These are phyloP conservation scores for Triangularia setosa DNA, from an alignment of 2,329 filamentous ascomycete genomes.

Conservation along the genomic window DNA sequence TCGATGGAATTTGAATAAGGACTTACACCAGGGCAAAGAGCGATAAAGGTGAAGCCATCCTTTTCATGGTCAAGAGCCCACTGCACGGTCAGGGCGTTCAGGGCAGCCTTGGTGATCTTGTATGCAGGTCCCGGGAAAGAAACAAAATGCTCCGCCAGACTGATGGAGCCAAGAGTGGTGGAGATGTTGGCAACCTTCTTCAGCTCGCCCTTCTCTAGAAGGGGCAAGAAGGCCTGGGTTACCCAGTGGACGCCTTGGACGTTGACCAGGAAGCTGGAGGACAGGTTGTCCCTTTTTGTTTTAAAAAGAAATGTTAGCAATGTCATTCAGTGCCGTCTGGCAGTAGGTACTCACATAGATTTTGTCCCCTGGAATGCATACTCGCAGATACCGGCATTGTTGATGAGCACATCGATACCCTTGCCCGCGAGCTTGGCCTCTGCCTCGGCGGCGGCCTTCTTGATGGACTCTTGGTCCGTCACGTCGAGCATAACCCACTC, in stretches of 20 bases:
- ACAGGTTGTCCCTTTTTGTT: slow-evolving; percentile 36
- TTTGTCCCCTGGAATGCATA: slow-evolving; percentile 24
- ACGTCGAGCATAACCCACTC: slow-evolving; percentile 37
- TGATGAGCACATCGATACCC: slow-evolving; percentile 41
- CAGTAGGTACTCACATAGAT: background rate
- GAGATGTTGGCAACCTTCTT: slow-evolving; percentile 38
- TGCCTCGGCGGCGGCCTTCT: slow-evolving; percentile 33
- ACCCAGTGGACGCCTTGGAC: slow-evolving; percentile 10
- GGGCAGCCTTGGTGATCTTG: slow-evolving; percentile 42
- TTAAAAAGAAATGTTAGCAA: slow-evolving; percentile 24
- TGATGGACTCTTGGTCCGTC: slow-evolving; percentile 32
- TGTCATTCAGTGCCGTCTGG: too few species aligned
- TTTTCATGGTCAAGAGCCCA: slow-evolving; percentile 37
- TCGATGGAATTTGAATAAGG: background rate
- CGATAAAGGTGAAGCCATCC: slow-evolving; percentile 43
- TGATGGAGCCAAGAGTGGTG: slow-evolving; percentile 23
- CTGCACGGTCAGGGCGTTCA: slow-evolving; percentile 45
- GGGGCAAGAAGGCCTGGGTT: slow-evolving; percentile 8
- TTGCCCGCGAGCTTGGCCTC: slow-evolving; percentile 33
- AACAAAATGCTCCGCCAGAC: slow-evolving; percentile 23
- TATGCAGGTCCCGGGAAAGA: slow-evolving; percentile 32
- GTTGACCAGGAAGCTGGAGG: slow-evolving; percentile 30
- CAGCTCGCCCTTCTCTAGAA: slow-evolving; percentile 16
- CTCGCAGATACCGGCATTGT: slow-evolving; percentile 8
- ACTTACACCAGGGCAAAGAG: slow-evolving; percentile 43